phyloP scores from a whole-genome alignment of 805 yeast species.

The Blastobotrys americana region DNA sequence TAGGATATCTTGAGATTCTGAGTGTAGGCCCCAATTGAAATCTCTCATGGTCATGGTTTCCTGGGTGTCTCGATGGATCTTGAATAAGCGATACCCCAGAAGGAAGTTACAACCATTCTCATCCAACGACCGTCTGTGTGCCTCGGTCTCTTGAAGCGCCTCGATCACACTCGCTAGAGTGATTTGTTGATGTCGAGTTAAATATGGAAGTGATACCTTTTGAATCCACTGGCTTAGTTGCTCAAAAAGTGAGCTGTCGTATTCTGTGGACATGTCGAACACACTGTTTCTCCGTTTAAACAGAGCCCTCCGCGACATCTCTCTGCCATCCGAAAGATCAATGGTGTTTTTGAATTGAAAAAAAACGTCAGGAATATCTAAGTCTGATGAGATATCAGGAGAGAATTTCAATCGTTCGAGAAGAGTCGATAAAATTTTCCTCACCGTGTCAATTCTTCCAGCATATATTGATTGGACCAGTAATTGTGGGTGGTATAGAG shows the following conservation, averaged over 20 bases:
- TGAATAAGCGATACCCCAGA: conserved; percentile 62
- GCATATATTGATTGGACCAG: conserved; percentile 66
- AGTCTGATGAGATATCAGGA: conserved; percentile 28
- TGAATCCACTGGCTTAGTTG: conserved; percentile 54
- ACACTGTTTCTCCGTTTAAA: conserved; percentile 2
- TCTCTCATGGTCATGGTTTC: conserved; percentile 65
- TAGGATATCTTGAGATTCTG: conserved; percentile 66
- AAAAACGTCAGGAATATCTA: conserved; percentile 28
- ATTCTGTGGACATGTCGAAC: conserved; percentile 2
- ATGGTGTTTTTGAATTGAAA: background rate
- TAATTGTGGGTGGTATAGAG: conserved; percentile 85
- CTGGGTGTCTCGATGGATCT: conserved; percentile 46
- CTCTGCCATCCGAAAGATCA: background rate
- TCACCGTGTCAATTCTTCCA: conserved; percentile 49
- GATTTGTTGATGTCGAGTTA: conserved; percentile 87
- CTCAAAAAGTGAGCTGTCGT: conserved; percentile 19
- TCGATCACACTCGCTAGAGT: conserved; percentile 66
- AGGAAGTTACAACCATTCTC: conserved; percentile 63
- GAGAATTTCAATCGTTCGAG: conserved; percentile 47
- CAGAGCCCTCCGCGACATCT: conserved; percentile 1
- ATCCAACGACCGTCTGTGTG: conserved; percentile 41
- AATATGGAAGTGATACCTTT: conserved; percentile 61
- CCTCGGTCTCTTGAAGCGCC: conserved; percentile 50
- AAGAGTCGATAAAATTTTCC: conserved; percentile 48
- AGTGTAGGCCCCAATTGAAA: conserved; percentile 79